Conservation (phyloP, 805 yeast genomes). For the Danielia oregonensis region DNA sequence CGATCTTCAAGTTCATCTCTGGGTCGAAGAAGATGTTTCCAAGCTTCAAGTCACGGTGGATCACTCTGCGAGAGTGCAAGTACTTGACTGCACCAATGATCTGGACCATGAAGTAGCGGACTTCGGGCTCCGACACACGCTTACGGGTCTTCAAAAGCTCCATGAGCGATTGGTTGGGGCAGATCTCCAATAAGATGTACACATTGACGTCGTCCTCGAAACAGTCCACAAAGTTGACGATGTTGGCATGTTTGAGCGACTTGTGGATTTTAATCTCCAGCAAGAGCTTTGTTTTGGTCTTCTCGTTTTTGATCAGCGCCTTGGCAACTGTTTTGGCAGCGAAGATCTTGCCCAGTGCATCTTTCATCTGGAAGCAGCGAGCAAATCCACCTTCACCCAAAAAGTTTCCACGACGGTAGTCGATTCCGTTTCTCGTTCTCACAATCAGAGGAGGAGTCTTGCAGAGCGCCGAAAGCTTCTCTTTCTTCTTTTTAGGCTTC, state of each 20-base stretch:
- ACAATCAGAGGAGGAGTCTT: conserved; percentile 96
- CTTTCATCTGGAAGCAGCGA: conserved; percentile 94
- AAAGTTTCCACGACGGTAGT: conserved; percentile 84
- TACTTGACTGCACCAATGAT: conserved; percentile 91
- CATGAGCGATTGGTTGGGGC: conserved; percentile 93
- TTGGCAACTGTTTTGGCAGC: conserved; percentile 99
- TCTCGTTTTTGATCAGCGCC: conserved; percentile 85
- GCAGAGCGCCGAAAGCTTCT: conserved; percentile 84
- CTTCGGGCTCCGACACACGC: conserved; percentile 86
- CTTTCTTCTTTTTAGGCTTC: conserved; percentile 62
- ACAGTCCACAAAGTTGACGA: conserved; percentile 92
- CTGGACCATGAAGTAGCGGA: conserved; percentile 84
- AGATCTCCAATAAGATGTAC: conserved; percentile 87
- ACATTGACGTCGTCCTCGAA: conserved; percentile 96
- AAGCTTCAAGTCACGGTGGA: conserved; percentile 92
- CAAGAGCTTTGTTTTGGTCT: conserved; percentile 79
- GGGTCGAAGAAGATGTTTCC: conserved; percentile 96
- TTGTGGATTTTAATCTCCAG: conserved; percentile 96
- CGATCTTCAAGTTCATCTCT: conserved; percentile 89
- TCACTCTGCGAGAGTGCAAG: conserved; percentile 86
- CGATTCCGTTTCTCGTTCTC: conserved; percentile 80
- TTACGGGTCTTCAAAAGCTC: conserved; percentile 84
- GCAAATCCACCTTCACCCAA: conserved; percentile 99
- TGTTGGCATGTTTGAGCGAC: conserved; percentile 80
- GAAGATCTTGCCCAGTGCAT: conserved; percentile 76